Base-by-base conservation (phyloP, 495 filamentous ascomycete genomes). In the Parachaetomium inaequale region DNA sequence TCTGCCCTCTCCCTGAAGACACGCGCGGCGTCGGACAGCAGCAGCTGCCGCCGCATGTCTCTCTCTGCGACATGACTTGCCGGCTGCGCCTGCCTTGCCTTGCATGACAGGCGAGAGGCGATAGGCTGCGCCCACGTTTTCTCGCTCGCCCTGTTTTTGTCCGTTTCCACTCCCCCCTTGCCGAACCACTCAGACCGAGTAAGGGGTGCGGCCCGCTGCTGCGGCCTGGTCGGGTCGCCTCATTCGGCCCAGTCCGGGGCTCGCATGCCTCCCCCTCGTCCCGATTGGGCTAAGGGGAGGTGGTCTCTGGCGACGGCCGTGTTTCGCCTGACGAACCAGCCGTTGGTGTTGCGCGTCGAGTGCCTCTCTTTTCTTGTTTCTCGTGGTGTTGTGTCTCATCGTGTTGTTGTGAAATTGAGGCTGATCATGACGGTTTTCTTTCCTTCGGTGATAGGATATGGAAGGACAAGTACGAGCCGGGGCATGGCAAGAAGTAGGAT, bases 391-490 rank as follows among this genome's bases (percentile, higher is more conserved):
- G 15, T 58, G 23, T 46, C 17, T 46, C 42, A 21, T 46, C 8
- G 17, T 23, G 42, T 46, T 15, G 19, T 23, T 46, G 42, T 46
- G 53, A 12, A 21, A 43, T 52, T 19, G 31, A 40, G 29, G 17
- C 45, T 34, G 23, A 42, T 17, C 42, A 46, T 28, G 25, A 32
- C n/a, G 21, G 12, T 12, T 51, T 15, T 17, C 23, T 19, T 3
- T 26, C 28, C 31, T 11, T 57, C 56, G 47, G 57, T 56, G 38
- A 36, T 70, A 96, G 92, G 92, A 96, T 96, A 64, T 96, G 92
- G 92, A 96, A 96, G 72, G 90, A 93, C 51, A 96, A 96, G 75
- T 96, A 96, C 75, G 84, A 90, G 70, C 90, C 63, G 79, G 87
- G 71, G 74, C 75, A 81, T 66, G 68, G 70, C 69, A 78, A 78